These are phyloP conservation scores for Aspergillus calidoustus DNA, from an alignment of 2,329 filamentous ascomycete genomes.

Conservation along the genomic window DNA sequence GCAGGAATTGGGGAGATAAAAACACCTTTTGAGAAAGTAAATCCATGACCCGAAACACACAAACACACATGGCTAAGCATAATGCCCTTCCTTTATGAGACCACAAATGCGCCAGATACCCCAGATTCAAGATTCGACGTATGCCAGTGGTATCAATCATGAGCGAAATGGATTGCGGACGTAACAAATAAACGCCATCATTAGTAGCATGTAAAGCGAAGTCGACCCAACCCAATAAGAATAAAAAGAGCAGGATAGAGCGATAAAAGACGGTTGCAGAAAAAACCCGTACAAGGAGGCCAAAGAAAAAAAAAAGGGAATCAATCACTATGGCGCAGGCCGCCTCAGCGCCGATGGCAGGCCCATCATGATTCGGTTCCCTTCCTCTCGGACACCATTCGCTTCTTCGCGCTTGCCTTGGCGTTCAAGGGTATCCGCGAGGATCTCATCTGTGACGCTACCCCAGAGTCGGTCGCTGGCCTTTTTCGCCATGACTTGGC, in stretches of 20 bases:
- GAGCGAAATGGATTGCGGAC: background rate
- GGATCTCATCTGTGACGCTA: slow-evolving; percentile 79
- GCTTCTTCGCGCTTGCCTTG: slow-evolving; percentile 67
- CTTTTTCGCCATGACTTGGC: slow-evolving; percentile 68
- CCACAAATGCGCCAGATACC: slow-evolving; percentile 26
- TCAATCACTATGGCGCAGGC: slow-evolving; percentile 7
- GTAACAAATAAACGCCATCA: background rate
- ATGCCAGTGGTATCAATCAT: slow-evolving; percentile 34
- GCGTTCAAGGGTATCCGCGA: slow-evolving; percentile 74
- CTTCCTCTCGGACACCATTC: slow-evolving; percentile 50
- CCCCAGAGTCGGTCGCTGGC: slow-evolving; percentile 76
- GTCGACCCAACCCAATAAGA: background rate
- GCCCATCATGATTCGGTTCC: slow-evolving; percentile 42
- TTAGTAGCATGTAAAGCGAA: no score
- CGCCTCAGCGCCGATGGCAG: slow-evolving; percentile 45
- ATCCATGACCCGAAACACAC: background rate
- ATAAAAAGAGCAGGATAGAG: slow-evolving; percentile 1
- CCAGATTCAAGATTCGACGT: slow-evolving; percentile 26
- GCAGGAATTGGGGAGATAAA: background rate
- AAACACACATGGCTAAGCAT: background rate
- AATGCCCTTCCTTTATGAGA: background rate
- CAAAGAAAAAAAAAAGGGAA: background rate
- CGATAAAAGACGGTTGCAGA: background rate
- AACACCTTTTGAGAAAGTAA: background rate
- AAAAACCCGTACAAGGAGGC: background rate